Base-by-base conservation (phyloP, 345 rosid genomes). In the Salix koriyanagi region DNA sequence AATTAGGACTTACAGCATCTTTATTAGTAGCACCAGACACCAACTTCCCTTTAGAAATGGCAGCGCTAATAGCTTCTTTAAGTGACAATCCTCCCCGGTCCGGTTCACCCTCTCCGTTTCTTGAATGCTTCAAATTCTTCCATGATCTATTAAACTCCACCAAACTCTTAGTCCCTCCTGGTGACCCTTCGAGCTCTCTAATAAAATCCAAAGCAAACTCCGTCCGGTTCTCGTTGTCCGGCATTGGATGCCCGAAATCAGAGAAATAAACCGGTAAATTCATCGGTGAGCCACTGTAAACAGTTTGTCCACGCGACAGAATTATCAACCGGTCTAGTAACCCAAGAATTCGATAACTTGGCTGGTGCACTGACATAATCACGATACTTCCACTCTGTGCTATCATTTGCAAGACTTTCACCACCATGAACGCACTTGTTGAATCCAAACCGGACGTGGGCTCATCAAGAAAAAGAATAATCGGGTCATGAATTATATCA, bases 371-470 rank as follows among this genome's bases (percentile, higher is more conserved):
- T 26, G 99, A 87, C 97, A 96, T 96, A 67, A 93, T 82, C 2
- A 96, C 99, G 30, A 93, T 88, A 76, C 99, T 96, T 12, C 99
- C 99, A 56, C 94, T 91, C 83, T 91, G 94, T 6, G 98, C 99
- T 12, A 96, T 96, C 46, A 95, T 85, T 75, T 96, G 96, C 75
- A 96, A 75, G 0, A 96, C 99, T 62, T 93, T 96, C n/a, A 96
- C 98, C 58, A 95, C 99, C 98, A 90, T 91, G 83, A 81, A 93
- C 4, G 99, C 99, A 41, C 97, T 93, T 5, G 99, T 93, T 5
- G 99, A 95, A 76, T 95, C 99, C 56, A 95, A 84, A 2, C 99
- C 99, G 0, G 99, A 95, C 48, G 99, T 95, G 4, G 98, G 99
- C 71, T 95, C 99, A 32, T 95, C 99, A 13, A 95, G 91, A 77